Base-by-base conservation (phyloP, 306 rosid genomes). In the Cicer bijugum region DNA sequence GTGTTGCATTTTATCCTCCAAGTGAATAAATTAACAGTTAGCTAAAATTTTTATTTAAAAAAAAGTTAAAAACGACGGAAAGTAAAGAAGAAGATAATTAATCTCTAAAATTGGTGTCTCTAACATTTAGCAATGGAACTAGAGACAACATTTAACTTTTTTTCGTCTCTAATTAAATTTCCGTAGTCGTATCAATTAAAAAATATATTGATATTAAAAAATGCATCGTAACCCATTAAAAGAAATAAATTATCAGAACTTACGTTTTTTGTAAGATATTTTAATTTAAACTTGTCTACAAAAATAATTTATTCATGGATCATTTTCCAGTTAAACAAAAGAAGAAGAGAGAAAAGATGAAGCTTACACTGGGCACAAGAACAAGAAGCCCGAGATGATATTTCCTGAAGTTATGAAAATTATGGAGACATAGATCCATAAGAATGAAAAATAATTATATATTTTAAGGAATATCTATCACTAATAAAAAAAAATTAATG, bases 351-450 rank as follows among this genome's bases (percentile, higher is more conserved):
- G 12, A 44, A 61, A 46, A 67, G 4, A 12, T 9, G 10, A 38
- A 62, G 45, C 96, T 91, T 91, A 94, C 99, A 84, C 69, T 1
- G 97, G 97, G 12, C 96, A 88, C 79, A 90, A 51, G 84, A 94
- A 94, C 87, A 91, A 43, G 85, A 78, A 82, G 68, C 84, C 84
- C 0, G 99, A 69, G 76, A 88, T 94, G 52, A 86, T 40, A 80
- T 94, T 94, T 81, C 99, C 99, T 95, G 97, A 43, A 84, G 67
- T 74, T 17, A 67, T 72, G 39, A 60, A 74, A 75, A 17, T 5
- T 7, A 2, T 0, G n/a, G 12, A 43, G 47, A 58, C 7, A 50
- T 1, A 62, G 28, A 74, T 42, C 9, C 5, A 20, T 51, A 33
- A 76, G 55, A 71, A n/a, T 8, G 5, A 60, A 67, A 74, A 4